Base-by-base conservation (phyloP, 495 filamentous ascomycete species). In the Lophium mytilinum region DNA sequence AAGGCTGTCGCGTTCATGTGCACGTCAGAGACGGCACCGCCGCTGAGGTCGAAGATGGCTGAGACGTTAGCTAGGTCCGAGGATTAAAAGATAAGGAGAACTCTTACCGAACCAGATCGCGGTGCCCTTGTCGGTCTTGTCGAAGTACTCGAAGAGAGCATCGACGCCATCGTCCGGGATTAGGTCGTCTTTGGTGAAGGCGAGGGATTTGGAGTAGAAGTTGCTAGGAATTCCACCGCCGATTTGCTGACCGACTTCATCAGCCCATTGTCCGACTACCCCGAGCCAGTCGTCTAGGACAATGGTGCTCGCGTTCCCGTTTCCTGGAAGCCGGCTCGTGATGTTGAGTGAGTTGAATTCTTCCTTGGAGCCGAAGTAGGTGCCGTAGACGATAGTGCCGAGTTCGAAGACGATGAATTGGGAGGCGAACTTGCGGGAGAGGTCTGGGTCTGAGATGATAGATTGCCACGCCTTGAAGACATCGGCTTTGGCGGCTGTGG, bases 261-360 rank as follows among this genome's bases (percentile, higher is more conserved):
- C 75, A 12, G 74, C 78, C 53, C 75, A 69, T 48, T 79, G 72
- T 0, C 68, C 66, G 0, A 82, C 56, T 54, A 79, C 68, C 0
- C 72, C 78, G 5, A 83, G 66, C 80, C 80, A 87, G 66, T 82
- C 76, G 18, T 76, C 75, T 30, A 82, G 42, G n/a, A 76, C 66
- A 10, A 71, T 19, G 9, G 78, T 56, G 37, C 60, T 72, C 3
- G 62, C 62, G 1, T 66, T 62, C 0, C 52, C 46, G 24, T 66
- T 66, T 12, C 60, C 52, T 4, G 71, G 80, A 17, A 78, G 73
- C 0, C 51, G 41, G 48, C 62, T 52, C 14, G 62, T 61, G 0
- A 73, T 48, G 15, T 69, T 62, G 15, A 77, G 64, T 0, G 55
- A 52, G 7, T 74, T 63, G 58, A 68, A 79, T 34, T 76, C 76